Conservation (phyloP, 2,329 filamentous ascomycete genomes). For the Epichloe scottii region DNA sequence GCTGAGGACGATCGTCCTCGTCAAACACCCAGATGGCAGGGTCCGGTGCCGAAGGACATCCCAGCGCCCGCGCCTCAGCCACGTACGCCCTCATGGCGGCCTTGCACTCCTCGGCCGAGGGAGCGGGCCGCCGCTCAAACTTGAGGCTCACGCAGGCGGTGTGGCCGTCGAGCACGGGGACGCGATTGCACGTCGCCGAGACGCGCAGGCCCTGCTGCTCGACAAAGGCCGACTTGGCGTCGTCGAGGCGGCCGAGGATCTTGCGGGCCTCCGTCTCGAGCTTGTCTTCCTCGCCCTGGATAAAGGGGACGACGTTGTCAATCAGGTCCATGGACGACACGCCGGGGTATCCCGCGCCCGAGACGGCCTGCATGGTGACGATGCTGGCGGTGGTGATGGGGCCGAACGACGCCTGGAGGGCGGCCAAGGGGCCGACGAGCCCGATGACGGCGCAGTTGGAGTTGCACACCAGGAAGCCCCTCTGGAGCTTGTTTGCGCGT, state of each 20-base stretch:
- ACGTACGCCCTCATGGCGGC: conserved; percentile 69
- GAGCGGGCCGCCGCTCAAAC: conserved; percentile 64
- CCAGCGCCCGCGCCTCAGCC: conserved; percentile 68
- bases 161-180: conserved; percentile 91
- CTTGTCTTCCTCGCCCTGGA: conserved; percentile 90
- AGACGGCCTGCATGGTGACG: conserved; percentile 90
- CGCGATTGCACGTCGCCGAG: conserved; percentile 82
- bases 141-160: conserved; percentile 84
- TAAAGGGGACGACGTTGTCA: conserved; percentile 92
- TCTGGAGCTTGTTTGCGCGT: conserved; percentile 55
- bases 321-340: conserved; percentile 91
- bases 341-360: conserved; percentile 81
- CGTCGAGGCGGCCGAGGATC: conserved; percentile 70
- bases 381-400: conserved; percentile 64
- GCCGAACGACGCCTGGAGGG: conserved; percentile 76
- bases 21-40: conserved; percentile 81
- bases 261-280: conserved; percentile 89
- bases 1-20: conserved; percentile 81
- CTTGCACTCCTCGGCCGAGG: conserved; percentile 64
- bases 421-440: conserved; percentile 87
- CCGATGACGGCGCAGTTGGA: conserved; percentile 97
- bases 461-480: conserved; percentile 93
- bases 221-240: conserved; percentile 58
- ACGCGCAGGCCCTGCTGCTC: conserved; percentile 65
- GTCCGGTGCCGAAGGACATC: conserved; percentile 74